A percentile compares a stretch with the other conserved stretches of the same genome.
phyloP scores from a whole-genome alignment of 164 flowering plant genomes.

The Chimonanthus salicifolius region DNA sequence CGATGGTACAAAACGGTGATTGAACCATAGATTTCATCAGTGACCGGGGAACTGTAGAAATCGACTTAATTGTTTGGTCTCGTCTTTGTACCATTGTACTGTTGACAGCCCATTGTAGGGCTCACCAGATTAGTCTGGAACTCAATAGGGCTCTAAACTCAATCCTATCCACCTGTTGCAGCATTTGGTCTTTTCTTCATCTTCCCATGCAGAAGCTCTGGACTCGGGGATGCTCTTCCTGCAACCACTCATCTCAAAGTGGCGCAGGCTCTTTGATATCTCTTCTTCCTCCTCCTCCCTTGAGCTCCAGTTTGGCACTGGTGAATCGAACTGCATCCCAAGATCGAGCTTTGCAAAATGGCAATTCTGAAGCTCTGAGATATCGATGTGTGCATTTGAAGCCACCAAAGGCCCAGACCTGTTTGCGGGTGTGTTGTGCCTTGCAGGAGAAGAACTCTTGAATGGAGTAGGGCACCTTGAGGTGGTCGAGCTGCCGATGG shows the following conservation, averaged over 20 bases:
- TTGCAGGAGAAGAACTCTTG: constrained; percentile 66
- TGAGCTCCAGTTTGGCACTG: constrained; percentile 73
- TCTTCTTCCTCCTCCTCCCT: constrained; percentile 90
- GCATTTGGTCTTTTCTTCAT: constrained; percentile 61
- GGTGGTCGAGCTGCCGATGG: constrained; percentile 68
- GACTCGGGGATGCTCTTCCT: constrained; percentile 37
- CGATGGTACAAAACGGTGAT: neutral
- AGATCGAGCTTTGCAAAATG: constrained; percentile 67
- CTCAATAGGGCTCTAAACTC: neutral
- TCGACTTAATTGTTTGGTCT: neutral
- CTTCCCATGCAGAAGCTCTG: constrained; percentile 60
- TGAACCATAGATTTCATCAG: neutral
- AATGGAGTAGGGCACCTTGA: constrained; percentile 70
- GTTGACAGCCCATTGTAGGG: neutral
- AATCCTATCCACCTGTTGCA: constrained; percentile 50
- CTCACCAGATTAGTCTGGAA: neutral
- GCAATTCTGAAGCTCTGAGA: constrained; percentile 58
- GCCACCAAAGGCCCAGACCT: constrained; percentile 55
- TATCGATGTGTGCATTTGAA: constrained; percentile 29
- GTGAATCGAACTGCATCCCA: constrained; percentile 55
- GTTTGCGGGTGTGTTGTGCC: constrained; percentile 80
- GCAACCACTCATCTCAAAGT: constrained; percentile 41
- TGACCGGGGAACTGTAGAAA: neutral
- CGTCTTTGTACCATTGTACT: neutral
- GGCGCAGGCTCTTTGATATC: constrained; percentile 72